These are phyloP conservation scores for Colletotrichum destructivum DNA, from an alignment of 2,329 filamentous ascomycete genomes.

Conservation along the genomic window DNA sequence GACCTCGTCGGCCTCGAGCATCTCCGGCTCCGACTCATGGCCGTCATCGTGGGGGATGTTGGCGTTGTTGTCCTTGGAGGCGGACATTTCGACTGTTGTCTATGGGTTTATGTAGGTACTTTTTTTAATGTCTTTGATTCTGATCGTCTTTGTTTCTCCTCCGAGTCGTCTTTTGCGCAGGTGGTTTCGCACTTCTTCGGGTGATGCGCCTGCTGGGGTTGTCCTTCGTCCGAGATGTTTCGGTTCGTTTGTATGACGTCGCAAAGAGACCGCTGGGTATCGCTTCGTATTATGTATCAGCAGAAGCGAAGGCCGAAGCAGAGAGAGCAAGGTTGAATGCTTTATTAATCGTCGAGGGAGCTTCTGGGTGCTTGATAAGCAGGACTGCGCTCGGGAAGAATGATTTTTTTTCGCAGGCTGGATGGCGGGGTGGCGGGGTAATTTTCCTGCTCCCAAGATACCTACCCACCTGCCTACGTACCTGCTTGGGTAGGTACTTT, in stretches of 20 bases:
- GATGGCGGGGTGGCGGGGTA: conserved; percentile 43
- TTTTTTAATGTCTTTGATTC: background rate
- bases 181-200: background rate
- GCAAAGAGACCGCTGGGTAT: conserved; percentile 14
- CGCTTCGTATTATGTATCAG: conserved; percentile 14
- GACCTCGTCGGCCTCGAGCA: conserved; percentile 83
- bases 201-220: conserved; percentile 16
- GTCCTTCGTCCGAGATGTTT: background rate
- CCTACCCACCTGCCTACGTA: too few species aligned
- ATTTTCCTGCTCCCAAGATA: background rate
- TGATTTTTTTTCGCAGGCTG: conserved; percentile 32
- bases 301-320: background rate
- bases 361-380: conserved; percentile 41
- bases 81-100: conserved; percentile 30
- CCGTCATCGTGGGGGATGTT: conserved; percentile 26
- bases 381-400: conserved; percentile 13
- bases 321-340: background rate
- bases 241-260: background rate
- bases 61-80: conserved; percentile 24
- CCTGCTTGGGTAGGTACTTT: too few species aligned
- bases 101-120: background rate
- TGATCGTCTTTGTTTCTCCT: background rate
- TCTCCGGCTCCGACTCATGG: conserved; percentile 67
- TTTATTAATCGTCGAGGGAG: conserved; percentile 38
- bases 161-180: background rate